Evolutionary conservation across 169 alveolate genomes (phyloP).

Genomic region (Ophryocystis elektroscirrha): DNA sequence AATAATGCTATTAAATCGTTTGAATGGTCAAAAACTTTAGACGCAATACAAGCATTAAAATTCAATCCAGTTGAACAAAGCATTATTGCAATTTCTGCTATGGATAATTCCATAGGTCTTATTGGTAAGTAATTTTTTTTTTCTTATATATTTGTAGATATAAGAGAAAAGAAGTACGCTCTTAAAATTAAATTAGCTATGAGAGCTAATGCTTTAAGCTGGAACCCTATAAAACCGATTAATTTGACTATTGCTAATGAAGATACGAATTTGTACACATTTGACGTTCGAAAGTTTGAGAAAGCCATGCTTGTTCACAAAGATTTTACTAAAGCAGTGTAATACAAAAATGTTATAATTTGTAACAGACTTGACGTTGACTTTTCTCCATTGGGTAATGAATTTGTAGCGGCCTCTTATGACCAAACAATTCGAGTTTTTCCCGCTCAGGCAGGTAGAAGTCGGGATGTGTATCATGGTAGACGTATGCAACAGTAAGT

Average conservation of each 20-base stretch:
- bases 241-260: slow-evolving; percentile 88
- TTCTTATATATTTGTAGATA: background rate
- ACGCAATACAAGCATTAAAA: too few relatives aligned
- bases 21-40: too few relatives aligned
- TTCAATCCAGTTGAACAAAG: slow-evolving; percentile 53
- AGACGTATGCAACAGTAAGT: slow-evolving; percentile 69
- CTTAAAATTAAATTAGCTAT: too few relatives aligned
- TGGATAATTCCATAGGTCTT: slow-evolving; percentile 6
- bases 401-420: slow-evolving; percentile 83
- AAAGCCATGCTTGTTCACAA: slow-evolving; percentile 72
- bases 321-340: slow-evolving; percentile 66
- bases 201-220: slow-evolving; percentile 70
- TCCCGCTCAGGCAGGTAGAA: slow-evolving; percentile 50
- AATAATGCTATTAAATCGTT: too few relatives aligned
- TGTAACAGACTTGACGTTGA: slow-evolving; percentile 56
- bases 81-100: slow-evolving; percentile 11
- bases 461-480: slow-evolving; percentile 84
- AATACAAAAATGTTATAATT: background rate
- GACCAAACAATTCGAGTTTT: slow-evolving; percentile 88
- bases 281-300: slow-evolving; percentile 79
- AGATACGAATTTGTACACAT: slow-evolving; percentile 83
- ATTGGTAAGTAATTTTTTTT: slow-evolving; percentile 4
- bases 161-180: too few relatives aligned
- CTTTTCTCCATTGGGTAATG: slow-evolving; percentile 82
- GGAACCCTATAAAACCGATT: slow-evolving; percentile 93